Percentiles rank a stretch among this genome's conserved stretches.
These are phyloP conservation scores for Fusarium solani-melongenae DNA, from an alignment of 2,329 filamentous ascomycete genomes.

Conservation along the genomic window DNA sequence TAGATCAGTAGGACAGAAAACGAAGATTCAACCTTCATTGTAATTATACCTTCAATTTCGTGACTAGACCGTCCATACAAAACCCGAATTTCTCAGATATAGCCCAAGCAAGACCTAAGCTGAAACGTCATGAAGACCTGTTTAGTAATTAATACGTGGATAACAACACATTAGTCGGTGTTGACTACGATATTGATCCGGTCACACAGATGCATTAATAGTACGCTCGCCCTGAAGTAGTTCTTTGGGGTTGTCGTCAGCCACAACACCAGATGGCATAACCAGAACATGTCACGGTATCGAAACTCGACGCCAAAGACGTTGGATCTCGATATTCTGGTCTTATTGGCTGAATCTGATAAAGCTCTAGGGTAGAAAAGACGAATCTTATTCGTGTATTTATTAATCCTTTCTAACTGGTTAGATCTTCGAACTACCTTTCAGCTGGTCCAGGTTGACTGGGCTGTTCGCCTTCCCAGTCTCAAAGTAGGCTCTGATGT, in stretches of 20 bases:
- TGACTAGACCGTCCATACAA: not conserved
- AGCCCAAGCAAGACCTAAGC: not conserved
- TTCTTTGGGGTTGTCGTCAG: not conserved
- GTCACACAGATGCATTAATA: not conserved
- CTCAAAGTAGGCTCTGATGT: conserved; percentile 37
- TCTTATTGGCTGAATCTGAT: not conserved
- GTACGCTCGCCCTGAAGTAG: not conserved
- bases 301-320: not conserved
- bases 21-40: not conserved
- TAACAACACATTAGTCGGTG: not conserved
- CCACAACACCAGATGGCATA: not conserved
- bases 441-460: conserved; percentile 22
- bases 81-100: not conserved
- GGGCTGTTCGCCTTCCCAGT: conserved; percentile 33
- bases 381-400: not conserved
- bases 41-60: too few relatives aligned
- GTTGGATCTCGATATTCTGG: not conserved
- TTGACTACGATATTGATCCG: not conserved
- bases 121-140: not conserved
- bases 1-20: not conserved
- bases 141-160: not conserved
- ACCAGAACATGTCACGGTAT: not conserved
- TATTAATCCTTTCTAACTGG: not conserved
- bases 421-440: not conserved
- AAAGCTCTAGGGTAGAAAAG: not conserved